phyloP scores from a whole-genome alignment of 306 rosid species.

The Astragalus membranaceus region DNA sequence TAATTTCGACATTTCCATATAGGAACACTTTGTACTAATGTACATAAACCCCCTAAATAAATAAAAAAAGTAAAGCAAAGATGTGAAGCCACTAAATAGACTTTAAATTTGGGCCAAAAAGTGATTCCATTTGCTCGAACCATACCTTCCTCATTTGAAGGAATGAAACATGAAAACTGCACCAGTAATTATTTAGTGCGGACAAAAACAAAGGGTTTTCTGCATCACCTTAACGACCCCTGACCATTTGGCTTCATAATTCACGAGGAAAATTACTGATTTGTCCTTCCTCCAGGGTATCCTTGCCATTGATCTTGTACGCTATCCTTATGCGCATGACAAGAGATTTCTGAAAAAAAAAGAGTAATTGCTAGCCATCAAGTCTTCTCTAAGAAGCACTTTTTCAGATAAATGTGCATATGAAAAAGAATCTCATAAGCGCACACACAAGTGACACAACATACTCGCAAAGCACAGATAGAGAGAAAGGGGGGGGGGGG shows the following conservation, averaged over 20 bases:
- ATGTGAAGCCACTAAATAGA: slow-evolving; percentile 37
- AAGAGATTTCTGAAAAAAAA: slow-evolving; percentile 82
- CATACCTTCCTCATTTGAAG: slow-evolving; percentile 31
- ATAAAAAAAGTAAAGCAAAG: background rate
- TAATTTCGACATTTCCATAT: slow-evolving; percentile 50
- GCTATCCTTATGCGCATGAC: slow-evolving; percentile 94
- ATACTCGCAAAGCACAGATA: background rate
- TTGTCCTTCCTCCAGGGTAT: slow-evolving; percentile 89
- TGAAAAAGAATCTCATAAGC: background rate
- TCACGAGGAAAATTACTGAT: slow-evolving; percentile 73
- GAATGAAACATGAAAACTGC: slow-evolving; percentile 29
- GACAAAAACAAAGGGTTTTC: slow-evolving; percentile 23
- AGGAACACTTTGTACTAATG: slow-evolving; percentile 51
- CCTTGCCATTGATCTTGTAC: slow-evolving; percentile 82
- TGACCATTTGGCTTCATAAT: slow-evolving; percentile 45
- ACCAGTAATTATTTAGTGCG: slow-evolving; percentile 10
- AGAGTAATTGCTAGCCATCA: slow-evolving; percentile 18
- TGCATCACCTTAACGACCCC: slow-evolving; percentile 30
- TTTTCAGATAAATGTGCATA: background rate
- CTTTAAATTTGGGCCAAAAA: slow-evolving; percentile 34
- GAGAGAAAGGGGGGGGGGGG: background rate
- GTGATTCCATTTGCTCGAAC: slow-evolving; percentile 35
- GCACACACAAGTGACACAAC: background rate
- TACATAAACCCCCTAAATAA: slow-evolving; percentile 46
- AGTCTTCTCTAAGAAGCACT: slow-evolving; percentile 18